Percentiles rank a stretch among this genome's conserved stretches.
Evolutionary conservation across 176 grass and related monocot genomes (phyloP).

Genomic region (Phoenix dactylifera): DNA sequence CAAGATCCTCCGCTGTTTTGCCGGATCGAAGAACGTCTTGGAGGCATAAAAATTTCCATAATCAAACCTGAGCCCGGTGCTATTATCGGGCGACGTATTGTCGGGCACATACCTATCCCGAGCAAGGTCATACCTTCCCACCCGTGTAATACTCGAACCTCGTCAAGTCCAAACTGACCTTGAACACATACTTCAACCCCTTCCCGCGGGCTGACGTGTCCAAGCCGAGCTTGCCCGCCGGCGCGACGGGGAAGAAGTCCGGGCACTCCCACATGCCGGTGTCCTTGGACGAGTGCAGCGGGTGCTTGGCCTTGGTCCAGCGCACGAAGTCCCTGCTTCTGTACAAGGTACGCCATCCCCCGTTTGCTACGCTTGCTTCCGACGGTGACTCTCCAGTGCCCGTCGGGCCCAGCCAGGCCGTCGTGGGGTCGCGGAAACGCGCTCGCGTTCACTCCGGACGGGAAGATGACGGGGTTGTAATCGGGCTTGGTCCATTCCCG

Average conservation of each 20-base stretch:
- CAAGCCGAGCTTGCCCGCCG: constrained; percentile 28
- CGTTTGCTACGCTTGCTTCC: constrained; percentile 40
- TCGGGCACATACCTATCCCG: constrained; percentile 57
- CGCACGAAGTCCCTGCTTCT: constrained; percentile 54
- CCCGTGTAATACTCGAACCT: constrained; percentile 59
- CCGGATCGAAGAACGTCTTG: constrained; percentile 68
- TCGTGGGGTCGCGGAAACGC: constrained; percentile 68
- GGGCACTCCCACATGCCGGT: constrained; percentile 75
- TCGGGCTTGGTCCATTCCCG: constrained; percentile 55
- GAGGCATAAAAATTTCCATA: constrained; percentile 87
- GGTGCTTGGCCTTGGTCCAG: constrained; percentile 46
- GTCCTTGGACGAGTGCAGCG: constrained; percentile 40
- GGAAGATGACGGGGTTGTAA: constrained; percentile 61
- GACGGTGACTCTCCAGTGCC: constrained; percentile 37
- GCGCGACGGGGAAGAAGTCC: constrained; percentile 46
- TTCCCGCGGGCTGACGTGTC: constrained; percentile 27
- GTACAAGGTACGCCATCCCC: constrained; percentile 51
- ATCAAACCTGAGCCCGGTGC: constrained; percentile 59
- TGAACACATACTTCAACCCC: constrained; percentile 52
- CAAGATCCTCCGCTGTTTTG: constrained; percentile 50
- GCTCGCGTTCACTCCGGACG: constrained; percentile 32
- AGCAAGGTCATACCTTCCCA: constrained; percentile 54
- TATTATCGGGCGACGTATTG: constrained; percentile 31
- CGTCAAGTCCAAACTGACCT: constrained; percentile 44
- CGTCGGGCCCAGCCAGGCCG: constrained; percentile 47